Conservation (phyloP, 129 eudicot genomes). For the Flaveria trinervia region DNA sequence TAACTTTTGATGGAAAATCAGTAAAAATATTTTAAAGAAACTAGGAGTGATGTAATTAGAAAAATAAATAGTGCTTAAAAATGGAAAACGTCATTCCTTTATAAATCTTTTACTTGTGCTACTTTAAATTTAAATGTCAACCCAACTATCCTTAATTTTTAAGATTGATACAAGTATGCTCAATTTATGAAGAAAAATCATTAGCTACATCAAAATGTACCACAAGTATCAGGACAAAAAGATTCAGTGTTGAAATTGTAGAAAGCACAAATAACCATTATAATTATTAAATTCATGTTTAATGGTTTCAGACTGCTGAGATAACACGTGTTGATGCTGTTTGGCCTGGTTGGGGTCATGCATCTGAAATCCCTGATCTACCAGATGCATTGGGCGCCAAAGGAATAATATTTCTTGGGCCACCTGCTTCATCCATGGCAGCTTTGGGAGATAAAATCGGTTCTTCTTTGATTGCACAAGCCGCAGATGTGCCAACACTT, state of each 20-base stretch:
- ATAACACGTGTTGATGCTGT: slow-evolving; percentile 95
- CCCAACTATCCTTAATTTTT: background rate
- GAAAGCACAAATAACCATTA: background rate
- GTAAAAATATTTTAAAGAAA: background rate
- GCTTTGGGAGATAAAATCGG: slow-evolving; percentile 98
- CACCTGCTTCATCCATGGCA: slow-evolving; percentile 92
- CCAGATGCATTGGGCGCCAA: slow-evolving; percentile 88
- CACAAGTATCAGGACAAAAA: background rate
- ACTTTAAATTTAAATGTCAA: background rate
- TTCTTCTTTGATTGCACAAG: slow-evolving; percentile 97
- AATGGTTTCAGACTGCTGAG: slow-evolving; percentile 75
- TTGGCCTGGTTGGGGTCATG: slow-evolving; percentile 99
- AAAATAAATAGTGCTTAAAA: background rate
- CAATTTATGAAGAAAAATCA: background rate
- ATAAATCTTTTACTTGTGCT: background rate
- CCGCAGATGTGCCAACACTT: slow-evolving; percentile 96
- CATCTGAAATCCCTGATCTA: slow-evolving; percentile 96
- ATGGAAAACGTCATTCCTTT: background rate
- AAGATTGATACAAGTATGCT: background rate
- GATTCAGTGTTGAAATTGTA: background rate
- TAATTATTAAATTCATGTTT: background rate
- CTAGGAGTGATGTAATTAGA: background rate
- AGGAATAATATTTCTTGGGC: slow-evolving; percentile 91
- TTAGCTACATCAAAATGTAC: background rate
- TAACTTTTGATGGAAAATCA: background rate